Conservation (phyloP, 805 yeast genomes). For the Sugiyamaella lignohabitans region DNA sequence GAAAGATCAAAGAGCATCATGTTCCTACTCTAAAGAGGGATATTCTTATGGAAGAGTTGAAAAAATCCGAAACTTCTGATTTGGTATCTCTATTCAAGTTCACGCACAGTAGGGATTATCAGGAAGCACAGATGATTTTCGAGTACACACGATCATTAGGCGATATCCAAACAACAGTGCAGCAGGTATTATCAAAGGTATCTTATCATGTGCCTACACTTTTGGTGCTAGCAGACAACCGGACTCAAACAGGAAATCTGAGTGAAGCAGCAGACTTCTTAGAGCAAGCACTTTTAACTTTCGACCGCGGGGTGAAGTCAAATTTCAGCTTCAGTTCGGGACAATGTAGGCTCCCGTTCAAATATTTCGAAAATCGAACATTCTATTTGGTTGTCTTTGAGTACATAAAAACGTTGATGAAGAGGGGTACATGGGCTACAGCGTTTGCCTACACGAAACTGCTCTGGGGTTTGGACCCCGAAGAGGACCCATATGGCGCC, state of each 20-base stretch:
- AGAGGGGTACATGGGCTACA: conserved; percentile 69
- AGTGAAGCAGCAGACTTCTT: conserved; percentile 65
- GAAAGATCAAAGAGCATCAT: conserved; percentile 77
- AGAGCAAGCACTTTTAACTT: conserved; percentile 71
- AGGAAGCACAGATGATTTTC: conserved; percentile 35
- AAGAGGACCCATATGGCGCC: conserved; percentile 79
- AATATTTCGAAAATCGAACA: conserved; percentile 65
- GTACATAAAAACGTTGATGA: conserved; percentile 62
- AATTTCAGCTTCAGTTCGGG: conserved; percentile 51
- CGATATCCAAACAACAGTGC: conserved; percentile 69
- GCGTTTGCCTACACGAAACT: conserved; percentile 72
- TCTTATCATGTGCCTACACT: conserved; percentile 77
- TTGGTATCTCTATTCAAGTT: conserved; percentile 50
- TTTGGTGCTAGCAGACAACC: conserved; percentile 69
- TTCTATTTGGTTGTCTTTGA: conserved; percentile 69
- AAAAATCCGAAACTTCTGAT: conserved; percentile 9
- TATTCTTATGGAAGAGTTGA: conserved; percentile 51
- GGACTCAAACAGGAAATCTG: conserved; percentile 67
- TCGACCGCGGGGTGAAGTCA: conserved; percentile 64
- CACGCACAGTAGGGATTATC: conserved; percentile 35
- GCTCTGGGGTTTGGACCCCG: conserved; percentile 61
- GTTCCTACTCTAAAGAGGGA: conserved; percentile 62
- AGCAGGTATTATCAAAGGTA: conserved; percentile 41
- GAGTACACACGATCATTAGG: conserved; percentile 59
- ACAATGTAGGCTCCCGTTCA: conserved; percentile 66